phyloP scores from a whole-genome alignment of 768 basidiomycete genomes.

The Calocera cornea region DNA sequence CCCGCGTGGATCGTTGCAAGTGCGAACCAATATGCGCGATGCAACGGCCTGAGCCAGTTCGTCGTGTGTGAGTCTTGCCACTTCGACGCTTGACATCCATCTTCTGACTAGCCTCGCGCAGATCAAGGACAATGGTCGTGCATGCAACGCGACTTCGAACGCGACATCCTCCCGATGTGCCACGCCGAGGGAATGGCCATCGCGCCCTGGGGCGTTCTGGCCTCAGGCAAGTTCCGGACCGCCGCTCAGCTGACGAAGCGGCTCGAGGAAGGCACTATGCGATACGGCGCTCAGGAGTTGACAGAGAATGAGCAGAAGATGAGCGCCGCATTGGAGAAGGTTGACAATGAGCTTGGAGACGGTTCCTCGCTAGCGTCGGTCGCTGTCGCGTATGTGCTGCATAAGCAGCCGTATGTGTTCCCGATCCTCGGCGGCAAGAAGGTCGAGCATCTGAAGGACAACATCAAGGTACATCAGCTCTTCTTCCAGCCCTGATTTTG shows the following conservation, averaged over 20 bases:
- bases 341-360: slow-evolving; percentile 28
- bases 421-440: slow-evolving; percentile 18
- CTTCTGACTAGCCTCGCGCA: not conserved
- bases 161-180: slow-evolving; percentile 32
- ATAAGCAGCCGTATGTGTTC: slow-evolving; percentile 20
- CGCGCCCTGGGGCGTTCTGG: slow-evolving; percentile 33
- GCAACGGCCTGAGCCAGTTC: slow-evolving; percentile 39
- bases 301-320: slow-evolving; percentile 25
- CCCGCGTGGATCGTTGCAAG: slow-evolving; percentile 39
- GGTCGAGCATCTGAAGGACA: slow-evolving; percentile 18
- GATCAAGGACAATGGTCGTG: slow-evolving; percentile 28
- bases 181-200: slow-evolving; percentile 28
- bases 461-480: slow-evolving; percentile 9
- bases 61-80: slow-evolving; percentile 24
- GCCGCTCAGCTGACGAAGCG: slow-evolving; percentile 21
- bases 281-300: slow-evolving; percentile 16
- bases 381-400: slow-evolving; percentile 22
- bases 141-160: slow-evolving; percentile 28
- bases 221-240: slow-evolving; percentile 30
- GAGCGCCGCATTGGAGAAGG: slow-evolving; percentile 27
- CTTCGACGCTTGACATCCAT: slow-evolving; percentile 8
- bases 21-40: slow-evolving; percentile 39
- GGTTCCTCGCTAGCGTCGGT: not conserved
- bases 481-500: not conserved
- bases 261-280: not conserved